These are phyloP conservation scores for Crucihimalaya himalaica DNA, from an alignment of 345 rosid species.

Conservation along the genomic window DNA sequence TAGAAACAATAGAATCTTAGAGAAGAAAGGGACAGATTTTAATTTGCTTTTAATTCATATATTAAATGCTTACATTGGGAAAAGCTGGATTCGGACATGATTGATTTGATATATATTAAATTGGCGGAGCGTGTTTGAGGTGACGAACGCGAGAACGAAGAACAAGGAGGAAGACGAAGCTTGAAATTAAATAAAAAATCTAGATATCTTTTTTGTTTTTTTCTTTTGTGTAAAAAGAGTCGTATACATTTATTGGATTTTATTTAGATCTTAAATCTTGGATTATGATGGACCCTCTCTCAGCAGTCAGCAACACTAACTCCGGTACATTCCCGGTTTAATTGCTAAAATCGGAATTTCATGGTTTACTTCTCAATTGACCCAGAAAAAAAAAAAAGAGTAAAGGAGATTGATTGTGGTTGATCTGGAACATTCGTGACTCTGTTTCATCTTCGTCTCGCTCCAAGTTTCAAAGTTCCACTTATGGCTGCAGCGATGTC, in stretches of 20 bases:
- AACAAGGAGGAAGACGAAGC: conserved; percentile 9
- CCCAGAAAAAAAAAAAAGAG: no score
- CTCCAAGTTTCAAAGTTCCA: conserved; percentile 27
- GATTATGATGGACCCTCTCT: background rate
- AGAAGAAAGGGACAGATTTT: conserved; percentile 23
- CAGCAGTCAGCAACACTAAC: no score
- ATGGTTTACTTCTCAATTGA: no score
- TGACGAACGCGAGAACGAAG: conserved; percentile 16
- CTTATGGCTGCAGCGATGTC: conserved; percentile 38
- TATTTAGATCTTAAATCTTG: background rate
- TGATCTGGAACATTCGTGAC: background rate
- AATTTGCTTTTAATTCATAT: background rate
- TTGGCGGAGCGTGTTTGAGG: conserved; percentile 24
- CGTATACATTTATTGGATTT: conserved; percentile 19
- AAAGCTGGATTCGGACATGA: conserved; percentile 40
- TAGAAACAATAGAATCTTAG: conserved; percentile 13
- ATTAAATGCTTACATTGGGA: background rate
- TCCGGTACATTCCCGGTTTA: conserved; percentile 33
- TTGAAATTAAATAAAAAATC: background rate
- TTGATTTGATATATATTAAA: conserved; percentile 24
- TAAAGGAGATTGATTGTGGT: background rate
- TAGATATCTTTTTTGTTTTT: background rate
- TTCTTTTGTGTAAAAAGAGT: background rate
- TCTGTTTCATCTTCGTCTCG: conserved; percentile 3
- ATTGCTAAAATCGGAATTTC: background rate